Conservation (phyloP, 352 stramenopile species). For the Phytopythium ostracodes region DNA sequence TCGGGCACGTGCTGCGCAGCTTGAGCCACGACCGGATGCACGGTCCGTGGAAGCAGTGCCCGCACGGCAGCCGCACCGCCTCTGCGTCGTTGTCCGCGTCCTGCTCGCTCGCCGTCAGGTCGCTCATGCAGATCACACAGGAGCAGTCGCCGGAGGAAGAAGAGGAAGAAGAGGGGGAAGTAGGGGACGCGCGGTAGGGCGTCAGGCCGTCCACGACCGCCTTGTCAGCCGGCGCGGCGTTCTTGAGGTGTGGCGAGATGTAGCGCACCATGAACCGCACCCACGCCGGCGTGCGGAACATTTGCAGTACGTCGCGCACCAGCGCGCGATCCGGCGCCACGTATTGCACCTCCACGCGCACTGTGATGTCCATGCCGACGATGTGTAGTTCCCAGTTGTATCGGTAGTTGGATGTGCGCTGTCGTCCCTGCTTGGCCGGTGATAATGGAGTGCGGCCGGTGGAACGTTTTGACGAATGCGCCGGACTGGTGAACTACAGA, state of each 20-base stretch:
- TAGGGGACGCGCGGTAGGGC: slow-evolving; percentile 17
- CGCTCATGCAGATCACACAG: slow-evolving; percentile 92
- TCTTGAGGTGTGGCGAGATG: slow-evolving; percentile 83
- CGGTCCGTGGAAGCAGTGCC: slow-evolving; percentile 91
- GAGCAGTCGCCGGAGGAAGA: slow-evolving; percentile 25
- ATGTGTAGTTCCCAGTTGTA: too few relatives aligned
- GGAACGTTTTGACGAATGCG: too few relatives aligned
- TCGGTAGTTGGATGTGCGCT: too few relatives aligned
- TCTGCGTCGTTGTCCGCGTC: background rate
- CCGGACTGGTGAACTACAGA: too few relatives aligned
- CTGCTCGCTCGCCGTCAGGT: slow-evolving; percentile 25
- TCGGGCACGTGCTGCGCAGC: slow-evolving; percentile 91
- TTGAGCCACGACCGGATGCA: slow-evolving; percentile 94
- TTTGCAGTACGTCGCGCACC: slow-evolving; percentile 70
- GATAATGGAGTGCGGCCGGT: too few relatives aligned
- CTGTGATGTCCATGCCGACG: slow-evolving; percentile 63
- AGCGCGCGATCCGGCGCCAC: slow-evolving; percentile 54
- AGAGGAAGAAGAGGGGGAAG: slow-evolving; percentile 13
- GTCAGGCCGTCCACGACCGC: slow-evolving; percentile 54
- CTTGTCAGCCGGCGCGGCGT: slow-evolving; percentile 68
- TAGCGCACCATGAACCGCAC: slow-evolving; percentile 85
- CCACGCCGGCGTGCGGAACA: slow-evolving; percentile 80
- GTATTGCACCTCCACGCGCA: slow-evolving; percentile 80
- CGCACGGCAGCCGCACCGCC: slow-evolving; percentile 85
- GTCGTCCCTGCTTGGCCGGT: too few relatives aligned